These are phyloP conservation scores for Trichoderma afroharzianum DNA, from an alignment of 2,329 filamentous ascomycete genomes.

Conservation along the genomic window DNA sequence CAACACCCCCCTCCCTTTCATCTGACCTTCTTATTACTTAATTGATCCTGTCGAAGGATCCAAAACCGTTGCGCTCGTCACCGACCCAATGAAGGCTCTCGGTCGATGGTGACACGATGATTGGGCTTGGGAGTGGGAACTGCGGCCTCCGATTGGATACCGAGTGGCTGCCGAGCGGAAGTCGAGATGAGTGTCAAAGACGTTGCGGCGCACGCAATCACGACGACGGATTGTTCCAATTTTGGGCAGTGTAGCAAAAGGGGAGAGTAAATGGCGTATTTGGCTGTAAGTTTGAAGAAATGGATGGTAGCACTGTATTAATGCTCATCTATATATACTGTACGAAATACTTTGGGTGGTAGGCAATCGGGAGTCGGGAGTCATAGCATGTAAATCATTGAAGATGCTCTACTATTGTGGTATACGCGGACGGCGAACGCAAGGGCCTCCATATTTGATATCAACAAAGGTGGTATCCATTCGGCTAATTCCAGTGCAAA, in stretches of 20 bases:
- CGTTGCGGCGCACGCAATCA: background rate
- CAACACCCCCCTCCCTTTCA: background rate
- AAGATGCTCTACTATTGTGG: background rate
- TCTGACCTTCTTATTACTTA: background rate
- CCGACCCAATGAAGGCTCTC: background rate
- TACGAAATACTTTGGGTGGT: background rate
- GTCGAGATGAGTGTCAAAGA: background rate
- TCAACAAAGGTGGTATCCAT: background rate
- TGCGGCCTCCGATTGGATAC: constrained; percentile 4
- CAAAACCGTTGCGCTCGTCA: background rate
- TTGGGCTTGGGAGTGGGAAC: background rate
- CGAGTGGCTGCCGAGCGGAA: background rate
- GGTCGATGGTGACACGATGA: background rate
- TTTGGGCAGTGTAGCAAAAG: background rate
- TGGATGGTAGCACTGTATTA: background rate
- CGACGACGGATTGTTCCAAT: background rate
- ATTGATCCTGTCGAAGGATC: background rate
- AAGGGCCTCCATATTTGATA: background rate
- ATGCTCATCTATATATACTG: background rate
- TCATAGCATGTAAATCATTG: background rate
- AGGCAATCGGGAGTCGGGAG: background rate
- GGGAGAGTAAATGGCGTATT: background rate
- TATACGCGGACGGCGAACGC: background rate
- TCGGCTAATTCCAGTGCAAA: background rate
- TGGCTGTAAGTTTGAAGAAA: background rate